Evolutionary conservation across 2,329 filamentous ascomycete genomes (phyloP).

Genomic region (Ceratocystis ficicola): DNA sequence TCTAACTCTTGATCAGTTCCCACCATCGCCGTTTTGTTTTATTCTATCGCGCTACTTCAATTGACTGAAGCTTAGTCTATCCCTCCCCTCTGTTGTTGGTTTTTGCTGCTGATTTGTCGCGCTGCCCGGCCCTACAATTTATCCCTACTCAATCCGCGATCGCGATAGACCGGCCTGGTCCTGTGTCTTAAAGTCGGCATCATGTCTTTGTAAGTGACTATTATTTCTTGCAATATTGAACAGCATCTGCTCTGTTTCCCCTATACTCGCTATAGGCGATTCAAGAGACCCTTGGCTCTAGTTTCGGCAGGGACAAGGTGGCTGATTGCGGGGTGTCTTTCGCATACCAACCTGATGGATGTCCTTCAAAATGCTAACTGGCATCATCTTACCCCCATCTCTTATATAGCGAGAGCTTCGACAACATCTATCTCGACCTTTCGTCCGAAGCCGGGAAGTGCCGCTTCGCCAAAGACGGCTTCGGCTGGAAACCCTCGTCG

Average conservation of each 20-base stretch:
- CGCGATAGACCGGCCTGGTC: conserved; percentile 10
- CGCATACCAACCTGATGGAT: not conserved
- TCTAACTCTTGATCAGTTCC: not conserved
- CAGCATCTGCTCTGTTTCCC: not conserved
- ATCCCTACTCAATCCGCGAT: conserved; percentile 7
- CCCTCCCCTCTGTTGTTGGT: not conserved
- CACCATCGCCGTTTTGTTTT: not conserved
- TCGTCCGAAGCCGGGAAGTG: conserved; percentile 88
- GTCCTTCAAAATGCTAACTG: conserved; percentile 1
- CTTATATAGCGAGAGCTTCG: conserved; percentile 69
- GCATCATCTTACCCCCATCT: not conserved
- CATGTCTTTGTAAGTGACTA: conserved; percentile 19
- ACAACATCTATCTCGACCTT: conserved; percentile 91
- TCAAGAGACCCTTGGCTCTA: not conserved
- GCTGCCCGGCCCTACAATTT: not conserved
- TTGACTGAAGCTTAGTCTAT: not conserved
- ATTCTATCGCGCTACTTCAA: not conserved
- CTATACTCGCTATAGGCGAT: not conserved
- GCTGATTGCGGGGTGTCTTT: not conserved
- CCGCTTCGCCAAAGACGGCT: conserved; percentile 83
- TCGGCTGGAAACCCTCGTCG: conserved; percentile 85
- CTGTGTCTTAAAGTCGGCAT: not conserved
- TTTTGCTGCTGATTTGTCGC: conserved; percentile 4
- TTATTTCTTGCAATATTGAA: not conserved
- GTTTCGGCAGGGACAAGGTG: not conserved